These are phyloP conservation scores for Cryphonectria naterciae DNA, from an alignment of 2,329 filamentous ascomycete genomes.

Conservation along the genomic window DNA sequence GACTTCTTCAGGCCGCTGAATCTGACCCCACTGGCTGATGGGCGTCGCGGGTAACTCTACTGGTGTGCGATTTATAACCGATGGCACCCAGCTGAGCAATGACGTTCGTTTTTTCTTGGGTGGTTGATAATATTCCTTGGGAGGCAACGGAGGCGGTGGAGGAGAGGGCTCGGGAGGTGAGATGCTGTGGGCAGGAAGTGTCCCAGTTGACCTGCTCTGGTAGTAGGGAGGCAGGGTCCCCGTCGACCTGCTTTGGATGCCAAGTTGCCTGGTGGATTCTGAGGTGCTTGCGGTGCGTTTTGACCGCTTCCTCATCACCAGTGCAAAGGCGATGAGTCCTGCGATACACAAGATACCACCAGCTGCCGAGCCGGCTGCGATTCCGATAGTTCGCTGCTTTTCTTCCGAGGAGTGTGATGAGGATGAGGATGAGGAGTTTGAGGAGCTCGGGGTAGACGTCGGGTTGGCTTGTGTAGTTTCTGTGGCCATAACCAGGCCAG, in stretches of 20 bases:
- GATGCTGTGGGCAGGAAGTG: background rate
- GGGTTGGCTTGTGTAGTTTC: background rate
- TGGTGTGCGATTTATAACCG: constrained; percentile 24
- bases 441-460: background rate
- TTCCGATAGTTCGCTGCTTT: constrained; percentile 12
- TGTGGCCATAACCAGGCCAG: constrained; percentile 5
- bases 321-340: constrained; percentile 20
- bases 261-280: constrained; percentile 6
- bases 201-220: background rate
- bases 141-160: constrained; percentile 25
- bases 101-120: constrained; percentile 26
- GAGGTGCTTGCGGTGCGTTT: background rate
- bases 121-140: constrained; percentile 16
- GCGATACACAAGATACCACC: constrained; percentile 20
- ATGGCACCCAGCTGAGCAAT: constrained; percentile 26
- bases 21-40: constrained; percentile 14
- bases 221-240: background rate
- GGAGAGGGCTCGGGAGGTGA: constrained; percentile 6
- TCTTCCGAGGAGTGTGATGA: constrained; percentile 12
- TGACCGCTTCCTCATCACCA: constrained; percentile 18
- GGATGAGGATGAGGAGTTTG: background rate
- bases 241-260: constrained; percentile 5
- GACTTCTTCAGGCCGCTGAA: constrained; percentile 18
- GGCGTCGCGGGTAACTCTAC: constrained; percentile 27
- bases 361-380: constrained; percentile 26